Evolutionary conservation across 805 yeast genomes (phyloP).

Genomic region (Cyberlindnera maclurae): DNA sequence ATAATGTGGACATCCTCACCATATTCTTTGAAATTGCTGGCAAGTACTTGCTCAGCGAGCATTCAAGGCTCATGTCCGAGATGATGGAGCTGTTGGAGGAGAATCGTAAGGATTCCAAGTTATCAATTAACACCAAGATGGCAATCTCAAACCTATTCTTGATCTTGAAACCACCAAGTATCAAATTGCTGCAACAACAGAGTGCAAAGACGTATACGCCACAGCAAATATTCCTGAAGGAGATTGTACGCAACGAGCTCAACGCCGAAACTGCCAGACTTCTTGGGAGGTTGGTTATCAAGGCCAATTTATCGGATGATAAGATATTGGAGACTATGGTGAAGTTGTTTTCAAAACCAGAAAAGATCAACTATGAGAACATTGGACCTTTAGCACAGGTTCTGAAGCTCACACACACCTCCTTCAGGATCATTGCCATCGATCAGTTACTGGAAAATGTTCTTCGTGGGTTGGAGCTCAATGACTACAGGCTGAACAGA

Average conservation of each 20-base stretch:
- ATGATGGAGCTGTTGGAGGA: conserved; percentile 51
- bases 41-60: conserved; percentile 52
- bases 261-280: conserved; percentile 27
- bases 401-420: conserved; percentile 32
- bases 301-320: conserved; percentile 40
- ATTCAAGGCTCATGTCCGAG: conserved; percentile 49
- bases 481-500: conserved; percentile 53
- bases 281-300: conserved; percentile 32
- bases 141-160: conserved; percentile 51
- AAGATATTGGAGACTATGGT: conserved; percentile 29
- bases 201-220: conserved; percentile 26
- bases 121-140: conserved; percentile 48
- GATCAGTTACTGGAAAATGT: conserved; percentile 64
- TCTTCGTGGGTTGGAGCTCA: conserved; percentile 56
- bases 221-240: conserved; percentile 42
- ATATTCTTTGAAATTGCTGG: conserved; percentile 75
- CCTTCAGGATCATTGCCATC: conserved; percentile 39
- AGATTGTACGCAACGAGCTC: conserved; percentile 47
- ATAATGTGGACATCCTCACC: conserved; percentile 61
- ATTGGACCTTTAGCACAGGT: conserved; percentile 43
- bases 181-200: conserved; percentile 26
- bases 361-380: conserved; percentile 51
- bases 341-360: conserved; percentile 49
- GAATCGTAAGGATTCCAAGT: conserved; percentile 39
- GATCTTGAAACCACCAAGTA: conserved; percentile 48